Evolutionary conservation across 805 yeast genomes (phyloP), one percentile per base, ranked within the genome.

Genomic region (Hanseniaspora lindneri): DNA sequence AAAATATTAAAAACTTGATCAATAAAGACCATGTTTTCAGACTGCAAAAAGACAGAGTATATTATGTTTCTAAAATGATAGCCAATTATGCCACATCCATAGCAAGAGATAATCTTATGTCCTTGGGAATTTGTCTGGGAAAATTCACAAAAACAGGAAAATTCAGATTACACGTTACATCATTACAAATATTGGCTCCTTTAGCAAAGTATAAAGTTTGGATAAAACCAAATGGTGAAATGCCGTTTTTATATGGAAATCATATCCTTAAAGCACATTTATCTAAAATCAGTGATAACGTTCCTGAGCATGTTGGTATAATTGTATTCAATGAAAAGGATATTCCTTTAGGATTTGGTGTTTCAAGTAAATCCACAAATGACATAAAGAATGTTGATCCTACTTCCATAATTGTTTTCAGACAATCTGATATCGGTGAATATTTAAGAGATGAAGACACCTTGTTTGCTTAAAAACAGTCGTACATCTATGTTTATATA

Each of bases 391-490:
- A 78, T 60, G 70, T 87, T 58, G 95, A 83, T 63, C 98, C 98
- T 50, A 89, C 94, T 23, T 92, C 80, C 21, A 88, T 92, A 44
- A 95, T 89, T 14, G 95, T 95, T 3, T 89, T 84, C 65, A 80
- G 98, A 74, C 98, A 92, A 64, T 84, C 94, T 55, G 98, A 92
- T 70, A 85, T 92, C 55, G 98, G 98, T 54, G 98, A 92, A 66
- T 92, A 86, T 61, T 73, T 92, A 61, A 87, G 98, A 75, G 97
- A 92, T 60, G 98, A 92, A 71, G 97, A 92, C 66, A 86, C 96
- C 35, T 68, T 89, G 56, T 89, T 89, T 61, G 84, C 96, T 27
- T 27, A 27, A 27, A 27, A 27, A n/a, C n/a, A n/a, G n/a, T n/a
- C n/a, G n/a, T n/a, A n/a, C n/a, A n/a, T n/a, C n/a, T n/a, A n/a